These are phyloP conservation scores for Thalassia testudinum DNA, from an alignment of 116 monocot species.

Conservation along the genomic window DNA sequence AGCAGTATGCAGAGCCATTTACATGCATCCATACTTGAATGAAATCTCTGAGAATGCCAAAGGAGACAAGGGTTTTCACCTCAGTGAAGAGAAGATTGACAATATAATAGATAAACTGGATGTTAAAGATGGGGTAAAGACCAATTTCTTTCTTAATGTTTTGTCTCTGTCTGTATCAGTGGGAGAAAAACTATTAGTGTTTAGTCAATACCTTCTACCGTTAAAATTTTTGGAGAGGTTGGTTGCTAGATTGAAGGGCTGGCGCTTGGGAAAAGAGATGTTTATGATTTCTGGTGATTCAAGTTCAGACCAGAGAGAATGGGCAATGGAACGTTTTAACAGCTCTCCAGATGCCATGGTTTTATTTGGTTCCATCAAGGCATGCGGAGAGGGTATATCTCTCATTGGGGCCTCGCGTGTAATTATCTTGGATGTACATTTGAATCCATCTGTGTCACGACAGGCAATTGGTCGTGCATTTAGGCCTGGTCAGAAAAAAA, in stretches of 20 bases:
- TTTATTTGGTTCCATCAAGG: constrained; percentile 77
- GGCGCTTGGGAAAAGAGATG: constrained; percentile 59
- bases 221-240: constrained; percentile 71
- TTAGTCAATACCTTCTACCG: constrained; percentile 82
- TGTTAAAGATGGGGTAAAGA: constrained; percentile 67
- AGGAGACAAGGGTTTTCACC: constrained; percentile 15
- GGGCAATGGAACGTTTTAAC: constrained; percentile 70
- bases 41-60: constrained; percentile 30
- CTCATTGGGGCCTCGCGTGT: constrained; percentile 84
- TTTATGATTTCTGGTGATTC: constrained; percentile 74
- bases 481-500: constrained; percentile 70
- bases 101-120: constrained; percentile 21
- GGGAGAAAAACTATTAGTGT: constrained; percentile 68
- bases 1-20: constrained; percentile 48
- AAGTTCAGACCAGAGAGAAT: constrained; percentile 50
- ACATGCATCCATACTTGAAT: constrained; percentile 52
- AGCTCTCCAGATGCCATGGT: constrained; percentile 63
- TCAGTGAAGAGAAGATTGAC: constrained; percentile 34
- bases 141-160: constrained; percentile 54
- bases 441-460: constrained; percentile 83
- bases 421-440: constrained; percentile 72
- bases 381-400: constrained; percentile 94
- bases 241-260: constrained; percentile 36
- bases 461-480: constrained; percentile 95
- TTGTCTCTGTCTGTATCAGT: constrained; percentile 46